Evolutionary conservation across 1,139 yeast genomes (phyloP).

Genomic region (Saccharomycopsis phalli): DNA sequence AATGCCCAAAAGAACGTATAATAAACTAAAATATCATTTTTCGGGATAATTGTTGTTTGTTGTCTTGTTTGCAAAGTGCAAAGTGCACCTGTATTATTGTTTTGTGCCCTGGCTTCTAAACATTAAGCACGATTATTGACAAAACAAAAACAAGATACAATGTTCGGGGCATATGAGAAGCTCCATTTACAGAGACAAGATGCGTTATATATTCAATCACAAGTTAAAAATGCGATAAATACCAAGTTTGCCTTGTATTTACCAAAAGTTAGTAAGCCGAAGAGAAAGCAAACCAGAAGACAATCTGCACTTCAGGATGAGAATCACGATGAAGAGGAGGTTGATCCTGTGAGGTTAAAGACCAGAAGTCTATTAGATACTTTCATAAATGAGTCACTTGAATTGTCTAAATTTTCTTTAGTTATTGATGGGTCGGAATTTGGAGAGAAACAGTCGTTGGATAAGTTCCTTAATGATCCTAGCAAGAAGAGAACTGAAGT

Average conservation of each 20-base stretch:
- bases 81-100: no score
- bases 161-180: slow-evolving; percentile 29
- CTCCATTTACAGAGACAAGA: slow-evolving; percentile 42
- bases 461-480: slow-evolving; percentile 9
- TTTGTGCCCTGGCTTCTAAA: not conserved
- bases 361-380: slow-evolving; percentile 38
- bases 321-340: slow-evolving; percentile 19
- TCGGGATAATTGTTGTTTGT: no score
- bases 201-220: slow-evolving; percentile 35
- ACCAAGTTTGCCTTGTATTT: slow-evolving; percentile 39
- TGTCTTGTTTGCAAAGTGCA: no score
- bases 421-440: slow-evolving; percentile 31
- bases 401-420: slow-evolving; percentile 40
- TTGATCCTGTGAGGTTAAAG: slow-evolving; percentile 30
- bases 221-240: slow-evolving; percentile 33
- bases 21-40: no score
- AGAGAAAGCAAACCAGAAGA: slow-evolving; percentile 1
- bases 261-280: slow-evolving; percentile 27
- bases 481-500: slow-evolving; percentile 28
- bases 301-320: no score
- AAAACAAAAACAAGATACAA: not conserved
- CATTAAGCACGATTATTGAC: not conserved
- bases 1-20: no score
- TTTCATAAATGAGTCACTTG: slow-evolving; percentile 41
- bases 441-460: slow-evolving; percentile 20